Conservation (phyloP, 1,284 basidiomycete genomes). For the Hemileia vastatrix region DNA sequence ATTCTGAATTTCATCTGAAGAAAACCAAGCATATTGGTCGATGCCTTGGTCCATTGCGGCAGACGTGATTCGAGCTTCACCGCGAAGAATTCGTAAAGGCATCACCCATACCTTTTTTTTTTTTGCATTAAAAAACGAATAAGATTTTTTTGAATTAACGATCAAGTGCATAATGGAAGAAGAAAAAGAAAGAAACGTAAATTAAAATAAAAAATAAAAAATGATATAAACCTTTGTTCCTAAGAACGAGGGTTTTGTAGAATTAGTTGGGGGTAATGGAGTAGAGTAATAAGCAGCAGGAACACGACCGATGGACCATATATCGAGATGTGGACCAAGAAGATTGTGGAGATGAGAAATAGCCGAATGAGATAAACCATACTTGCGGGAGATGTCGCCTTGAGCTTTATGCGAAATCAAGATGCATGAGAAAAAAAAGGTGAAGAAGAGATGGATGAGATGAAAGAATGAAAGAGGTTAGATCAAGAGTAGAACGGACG, state of each 20-base stretch:
- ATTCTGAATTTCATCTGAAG: conserved; percentile 4
- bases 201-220: neutral
- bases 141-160: no score
- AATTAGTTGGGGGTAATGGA: neutral
- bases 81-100: conserved; percentile 9
- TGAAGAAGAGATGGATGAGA: neutral
- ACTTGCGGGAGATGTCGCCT: neutral
- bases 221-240: neutral
- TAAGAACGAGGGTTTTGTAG: neutral
- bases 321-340: conserved; percentile 8
- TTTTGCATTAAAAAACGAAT: neutral
- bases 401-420: neutral
- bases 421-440: neutral
- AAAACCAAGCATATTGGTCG: conserved; percentile 9
- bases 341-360: neutral
- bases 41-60: neutral
- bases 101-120: conserved; percentile 12
- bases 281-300: conserved; percentile 6
- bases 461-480: neutral
- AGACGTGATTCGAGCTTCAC: neutral
- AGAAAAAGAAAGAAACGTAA: neutral
- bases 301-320: conserved; percentile 10
- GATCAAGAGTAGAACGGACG: neutral
- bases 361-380: neutral
- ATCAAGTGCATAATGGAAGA: neutral